Conservation (phyloP, 1,139 yeast genomes). For the Geotrichum histeridarum region DNA sequence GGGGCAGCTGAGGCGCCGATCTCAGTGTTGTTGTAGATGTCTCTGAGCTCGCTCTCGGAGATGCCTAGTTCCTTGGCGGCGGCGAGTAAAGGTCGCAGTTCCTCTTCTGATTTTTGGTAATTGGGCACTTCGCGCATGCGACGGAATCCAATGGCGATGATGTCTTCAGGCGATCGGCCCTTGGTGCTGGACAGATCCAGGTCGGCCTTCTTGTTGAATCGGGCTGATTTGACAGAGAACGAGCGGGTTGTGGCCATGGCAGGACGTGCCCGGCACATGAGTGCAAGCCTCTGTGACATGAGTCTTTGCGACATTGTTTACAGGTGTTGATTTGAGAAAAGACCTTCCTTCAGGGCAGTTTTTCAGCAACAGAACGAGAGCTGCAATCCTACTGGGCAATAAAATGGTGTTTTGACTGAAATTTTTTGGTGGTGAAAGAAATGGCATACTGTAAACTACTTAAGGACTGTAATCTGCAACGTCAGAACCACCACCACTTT, state of each 20-base stretch:
- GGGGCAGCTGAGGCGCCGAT: slow-evolving; percentile 18
- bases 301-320: slow-evolving; percentile 3
- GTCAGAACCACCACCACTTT: no score
- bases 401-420: background rate
- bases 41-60: slow-evolving; percentile 28
- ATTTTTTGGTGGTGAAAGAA: slow-evolving; percentile 1
- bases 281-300: slow-evolving; percentile 5
- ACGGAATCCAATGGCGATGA: slow-evolving; percentile 34
- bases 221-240: slow-evolving; percentile 3
- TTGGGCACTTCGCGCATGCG: slow-evolving; percentile 31
- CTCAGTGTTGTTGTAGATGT: slow-evolving; percentile 32
- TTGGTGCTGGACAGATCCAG: slow-evolving; percentile 17
- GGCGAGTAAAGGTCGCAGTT: slow-evolving; percentile 29
- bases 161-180: slow-evolving; percentile 25
- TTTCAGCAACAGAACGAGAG: background rate
- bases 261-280: slow-evolving; percentile 3
- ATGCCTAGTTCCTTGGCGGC: slow-evolving; percentile 37
- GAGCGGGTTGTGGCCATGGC: background rate
- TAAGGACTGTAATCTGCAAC: background rate
- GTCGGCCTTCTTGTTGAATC: slow-evolving; percentile 1
- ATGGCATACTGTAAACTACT: slow-evolving; percentile 6
- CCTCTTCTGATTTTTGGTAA: slow-evolving; percentile 32
- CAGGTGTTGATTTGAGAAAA: background rate
- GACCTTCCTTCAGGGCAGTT: background rate
- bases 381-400: slow-evolving; percentile 3